phyloP scores from a whole-genome alignment of 768 basidiomycete species.

The Leccinum arenicola region DNA sequence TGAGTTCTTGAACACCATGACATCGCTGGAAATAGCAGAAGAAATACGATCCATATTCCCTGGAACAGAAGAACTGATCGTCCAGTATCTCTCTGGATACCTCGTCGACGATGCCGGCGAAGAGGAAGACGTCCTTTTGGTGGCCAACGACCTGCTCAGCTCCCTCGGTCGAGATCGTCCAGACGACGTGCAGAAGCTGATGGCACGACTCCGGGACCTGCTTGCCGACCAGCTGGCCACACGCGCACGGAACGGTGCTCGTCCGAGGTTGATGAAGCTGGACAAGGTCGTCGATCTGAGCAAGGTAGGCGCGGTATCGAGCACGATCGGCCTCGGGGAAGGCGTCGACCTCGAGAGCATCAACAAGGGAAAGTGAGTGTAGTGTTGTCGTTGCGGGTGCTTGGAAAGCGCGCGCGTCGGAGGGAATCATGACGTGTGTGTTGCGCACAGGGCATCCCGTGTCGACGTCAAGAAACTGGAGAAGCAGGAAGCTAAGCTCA shows the following conservation, averaged over 20 bases:
- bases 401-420: conserved; percentile 1
- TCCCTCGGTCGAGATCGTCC: conserved; percentile 67
- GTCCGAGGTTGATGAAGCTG: conserved; percentile 68
- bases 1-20: conserved; percentile 40
- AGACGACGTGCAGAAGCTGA: conserved; percentile 63
- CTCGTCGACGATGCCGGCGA: conserved; percentile 87
- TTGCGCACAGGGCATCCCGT: conserved; percentile 65
- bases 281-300: conserved; percentile 90
- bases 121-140: conserved; percentile 81
- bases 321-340: conserved; percentile 73
- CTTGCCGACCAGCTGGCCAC: conserved; percentile 62
- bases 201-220: conserved; percentile 58
- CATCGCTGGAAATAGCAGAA: conserved; percentile 73
- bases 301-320: conserved; percentile 72
- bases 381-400: conserved; percentile 25
- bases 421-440: conserved; percentile 1
- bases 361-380: conserved; percentile 86
- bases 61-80: conserved; percentile 79
- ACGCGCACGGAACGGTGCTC: conserved; percentile 55
- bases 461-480: conserved; percentile 96
- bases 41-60: conserved; percentile 70
- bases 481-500: conserved; percentile 95
- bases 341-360: conserved; percentile 90
- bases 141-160: conserved; percentile 69
- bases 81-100: conserved; percentile 85